Percentiles rank a stretch among this genome's conserved stretches.
phyloP scores from a whole-genome alignment of 345 rosid species.

The Camelina sativa region DNA sequence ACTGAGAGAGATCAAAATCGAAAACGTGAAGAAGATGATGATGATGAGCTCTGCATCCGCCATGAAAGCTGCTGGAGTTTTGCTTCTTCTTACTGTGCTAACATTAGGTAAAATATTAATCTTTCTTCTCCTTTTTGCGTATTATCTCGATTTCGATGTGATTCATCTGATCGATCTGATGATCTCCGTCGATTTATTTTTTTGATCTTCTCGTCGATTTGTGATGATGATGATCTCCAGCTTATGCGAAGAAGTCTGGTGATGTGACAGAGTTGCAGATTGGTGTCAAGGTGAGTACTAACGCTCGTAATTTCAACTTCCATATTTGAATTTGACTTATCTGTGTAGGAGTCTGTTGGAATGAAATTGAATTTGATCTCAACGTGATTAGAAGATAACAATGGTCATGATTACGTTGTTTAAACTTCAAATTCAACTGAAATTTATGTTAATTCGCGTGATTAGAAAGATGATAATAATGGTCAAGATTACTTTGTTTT shows the following conservation, averaged over 20 bases:
- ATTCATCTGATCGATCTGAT: background rate
- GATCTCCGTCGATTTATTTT: background rate
- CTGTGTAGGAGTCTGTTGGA: constrained; percentile 7
- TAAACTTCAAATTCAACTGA: background rate
- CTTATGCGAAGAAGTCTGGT: constrained; percentile 63
- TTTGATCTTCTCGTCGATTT: constrained; percentile 1
- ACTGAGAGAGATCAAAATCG: constrained; percentile 27
- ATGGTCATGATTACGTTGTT: background rate
- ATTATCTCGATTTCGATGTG: background rate
- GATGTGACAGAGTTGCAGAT: constrained; percentile 89
- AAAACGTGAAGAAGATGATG: background rate
- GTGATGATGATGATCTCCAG: constrained; percentile 44
- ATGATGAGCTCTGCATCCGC: constrained; percentile 40
- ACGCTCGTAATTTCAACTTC: background rate
- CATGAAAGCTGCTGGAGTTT: constrained; percentile 44
- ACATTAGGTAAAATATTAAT: constrained; percentile 40
- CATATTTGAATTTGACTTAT: background rate
- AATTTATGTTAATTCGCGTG: background rate
- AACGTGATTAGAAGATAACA: background rate
- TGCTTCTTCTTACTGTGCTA: constrained; percentile 43
- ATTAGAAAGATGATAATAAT: constrained; percentile 10
- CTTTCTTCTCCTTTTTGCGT: background rate
- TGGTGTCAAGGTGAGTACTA: constrained; percentile 75
- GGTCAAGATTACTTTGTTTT: background rate
- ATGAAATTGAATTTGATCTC: background rate